These are phyloP conservation scores for Oryza glaberrima DNA, from an alignment of 176 grass and related monocot species.

Conservation along the genomic window DNA sequence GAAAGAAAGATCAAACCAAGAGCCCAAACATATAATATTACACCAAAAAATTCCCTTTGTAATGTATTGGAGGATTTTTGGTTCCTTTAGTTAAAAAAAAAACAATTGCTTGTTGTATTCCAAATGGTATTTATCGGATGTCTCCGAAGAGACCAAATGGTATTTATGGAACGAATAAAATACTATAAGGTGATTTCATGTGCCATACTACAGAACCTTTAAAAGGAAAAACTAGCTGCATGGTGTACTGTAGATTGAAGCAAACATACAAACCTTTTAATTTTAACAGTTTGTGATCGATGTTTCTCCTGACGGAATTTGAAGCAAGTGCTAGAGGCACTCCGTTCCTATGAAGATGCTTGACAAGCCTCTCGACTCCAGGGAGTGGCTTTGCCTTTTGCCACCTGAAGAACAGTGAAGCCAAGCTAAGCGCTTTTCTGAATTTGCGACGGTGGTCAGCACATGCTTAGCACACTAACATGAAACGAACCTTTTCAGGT, in stretches of 20 bases:
- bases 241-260: neutral
- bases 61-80: neutral
- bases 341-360: constrained; percentile 72
- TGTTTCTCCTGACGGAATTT: constrained; percentile 77
- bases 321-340: constrained; percentile 83
- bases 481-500: constrained; percentile 59
- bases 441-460: neutral
- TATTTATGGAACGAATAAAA: constrained; percentile 2
- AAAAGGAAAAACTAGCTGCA: neutral
- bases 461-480: neutral
- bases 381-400: constrained; percentile 63
- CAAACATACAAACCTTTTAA: constrained; percentile 54
- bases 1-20: neutral
- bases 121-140: constrained; percentile 1
- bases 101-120: neutral
- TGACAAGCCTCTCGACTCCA: constrained; percentile 75
- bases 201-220: neutral
- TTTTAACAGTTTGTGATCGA: constrained; percentile 64
- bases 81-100: neutral
- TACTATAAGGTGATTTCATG: neutral
- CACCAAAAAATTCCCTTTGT: neutral
- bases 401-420: constrained; percentile 57
- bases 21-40: neutral
- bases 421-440: neutral
- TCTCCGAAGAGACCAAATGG: neutral